Conservation (phyloP, 495 filamentous ascomycete genomes). For the Thermothielavioides terrestris region DNA sequence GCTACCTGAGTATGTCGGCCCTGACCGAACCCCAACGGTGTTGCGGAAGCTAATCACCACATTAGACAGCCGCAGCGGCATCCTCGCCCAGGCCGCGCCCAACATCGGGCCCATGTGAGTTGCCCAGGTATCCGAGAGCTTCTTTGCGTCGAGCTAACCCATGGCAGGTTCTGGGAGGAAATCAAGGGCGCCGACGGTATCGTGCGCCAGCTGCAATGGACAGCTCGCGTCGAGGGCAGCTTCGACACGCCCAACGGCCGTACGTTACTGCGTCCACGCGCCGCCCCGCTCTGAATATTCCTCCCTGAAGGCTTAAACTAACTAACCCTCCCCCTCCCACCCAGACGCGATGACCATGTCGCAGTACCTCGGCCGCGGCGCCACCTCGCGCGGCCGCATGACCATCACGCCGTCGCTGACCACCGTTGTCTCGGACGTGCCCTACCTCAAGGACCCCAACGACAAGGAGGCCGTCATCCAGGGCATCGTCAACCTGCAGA, state of each 20-base stretch:
- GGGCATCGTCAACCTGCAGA: slow-evolving; percentile 53
- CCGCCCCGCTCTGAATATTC: neutral
- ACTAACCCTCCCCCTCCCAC: neutral
- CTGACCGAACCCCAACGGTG: too few species aligned
- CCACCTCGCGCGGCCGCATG: slow-evolving; percentile 52
- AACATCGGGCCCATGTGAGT: slow-evolving; percentile 51
- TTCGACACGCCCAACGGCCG: slow-evolving; percentile 32
- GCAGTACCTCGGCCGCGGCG: slow-evolving; percentile 58
- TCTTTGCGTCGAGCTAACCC: slow-evolving; percentile 7
- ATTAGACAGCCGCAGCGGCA: slow-evolving; percentile 46
- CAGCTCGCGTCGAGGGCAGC: slow-evolving; percentile 51
- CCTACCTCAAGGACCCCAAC: slow-evolving; percentile 46
- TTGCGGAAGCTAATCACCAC: slow-evolving; percentile 8
- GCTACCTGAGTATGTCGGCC: slow-evolving; percentile 27
- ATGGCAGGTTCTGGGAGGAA: slow-evolving; percentile 43
- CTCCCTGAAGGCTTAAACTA: neutral
- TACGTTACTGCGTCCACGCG: too few species aligned
- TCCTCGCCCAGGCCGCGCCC: slow-evolving; percentile 61
- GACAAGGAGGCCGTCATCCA: slow-evolving; percentile 45
- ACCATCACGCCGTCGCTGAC: slow-evolving; percentile 50
- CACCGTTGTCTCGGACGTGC: slow-evolving; percentile 45
- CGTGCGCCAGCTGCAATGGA: slow-evolving; percentile 58
- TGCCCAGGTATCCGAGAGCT: neutral
- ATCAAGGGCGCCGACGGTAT: slow-evolving; percentile 54
- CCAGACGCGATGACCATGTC: slow-evolving; percentile 49